Conservation (phyloP, 1,284 basidiomycete genomes). For the Inonotus obliquus region DNA sequence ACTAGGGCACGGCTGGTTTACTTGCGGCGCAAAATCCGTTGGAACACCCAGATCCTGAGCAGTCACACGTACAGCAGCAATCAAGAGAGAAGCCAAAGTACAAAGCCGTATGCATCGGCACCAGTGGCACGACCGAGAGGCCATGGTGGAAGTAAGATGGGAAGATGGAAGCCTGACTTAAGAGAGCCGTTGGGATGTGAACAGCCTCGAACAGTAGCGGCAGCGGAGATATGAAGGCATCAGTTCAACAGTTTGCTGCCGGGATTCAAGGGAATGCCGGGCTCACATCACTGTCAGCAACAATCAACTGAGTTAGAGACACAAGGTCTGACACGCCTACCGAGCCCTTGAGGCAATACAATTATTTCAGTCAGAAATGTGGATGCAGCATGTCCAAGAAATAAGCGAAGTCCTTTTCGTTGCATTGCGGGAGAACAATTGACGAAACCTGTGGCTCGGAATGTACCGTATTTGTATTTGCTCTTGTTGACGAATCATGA, state of each 20-base stretch:
- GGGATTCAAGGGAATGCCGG: background rate
- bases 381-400: background rate
- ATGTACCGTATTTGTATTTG: background rate
- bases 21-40: slow-evolving; percentile 15
- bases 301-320: background rate
- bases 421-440: background rate
- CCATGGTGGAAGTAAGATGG: background rate
- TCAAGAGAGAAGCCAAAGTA: background rate
- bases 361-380: background rate
- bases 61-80: background rate
- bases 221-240: background rate
- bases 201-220: background rate
- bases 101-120: background rate
- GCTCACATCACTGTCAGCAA: background rate
- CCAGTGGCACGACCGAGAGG: background rate
- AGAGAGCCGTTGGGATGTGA: background rate
- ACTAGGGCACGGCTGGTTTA: slow-evolving; percentile 10
- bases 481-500: background rate
- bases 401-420: background rate
- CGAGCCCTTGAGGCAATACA: too few relatives aligned
- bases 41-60: slow-evolving; percentile 14
- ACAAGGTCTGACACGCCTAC: background rate
- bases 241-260: background rate
- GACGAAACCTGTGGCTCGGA: background rate
- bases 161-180: background rate